Percentiles rank a stretch among this genome's conserved stretches.
phyloP scores from a whole-genome alignment of 2,329 filamentous ascomycete species.

The Aaosphaeria pasadenensis region DNA sequence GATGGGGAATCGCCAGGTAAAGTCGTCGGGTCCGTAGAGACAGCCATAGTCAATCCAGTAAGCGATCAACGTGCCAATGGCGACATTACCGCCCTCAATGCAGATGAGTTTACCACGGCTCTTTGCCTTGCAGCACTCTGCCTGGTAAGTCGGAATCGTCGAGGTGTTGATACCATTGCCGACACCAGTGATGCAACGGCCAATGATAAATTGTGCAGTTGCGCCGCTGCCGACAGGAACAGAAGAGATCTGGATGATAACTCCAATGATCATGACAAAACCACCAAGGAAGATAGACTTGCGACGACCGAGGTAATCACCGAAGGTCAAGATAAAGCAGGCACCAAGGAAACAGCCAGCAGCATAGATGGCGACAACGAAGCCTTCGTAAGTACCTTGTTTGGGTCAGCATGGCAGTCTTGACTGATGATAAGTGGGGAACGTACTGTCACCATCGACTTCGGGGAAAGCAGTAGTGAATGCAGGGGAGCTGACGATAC shows the following conservation, averaged over 20 bases:
- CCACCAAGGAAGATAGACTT: slow-evolving; percentile 43
- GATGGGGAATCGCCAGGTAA: slow-evolving; percentile 52
- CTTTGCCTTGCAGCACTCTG: slow-evolving; percentile 52
- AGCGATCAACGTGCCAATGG: slow-evolving; percentile 51
- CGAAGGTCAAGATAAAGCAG: slow-evolving; percentile 35
- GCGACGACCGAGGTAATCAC: slow-evolving; percentile 43
- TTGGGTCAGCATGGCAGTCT: slow-evolving; percentile 16
- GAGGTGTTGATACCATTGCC: slow-evolving; percentile 57
- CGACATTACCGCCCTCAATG: slow-evolving; percentile 54
- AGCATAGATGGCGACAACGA: slow-evolving; percentile 54
- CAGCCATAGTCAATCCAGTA: slow-evolving; percentile 46
- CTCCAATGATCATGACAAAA: slow-evolving; percentile 43
- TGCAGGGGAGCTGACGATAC: slow-evolving; percentile 38
- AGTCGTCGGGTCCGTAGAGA: slow-evolving; percentile 25
- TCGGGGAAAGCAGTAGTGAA: slow-evolving; percentile 37
- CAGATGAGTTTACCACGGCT: slow-evolving; percentile 62
- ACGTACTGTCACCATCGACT: slow-evolving; percentile 26
- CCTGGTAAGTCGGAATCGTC: slow-evolving; percentile 54
- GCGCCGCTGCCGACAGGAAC: slow-evolving; percentile 27
- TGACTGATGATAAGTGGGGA: too few species aligned
- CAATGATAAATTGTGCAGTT: slow-evolving; percentile 52
- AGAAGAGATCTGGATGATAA: slow-evolving; percentile 38
- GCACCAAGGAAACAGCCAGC: slow-evolving; percentile 48
- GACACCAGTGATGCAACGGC: slow-evolving; percentile 51
- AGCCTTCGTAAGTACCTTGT: slow-evolving; percentile 51